These are phyloP conservation scores for Fereydounia khargensis DNA, from an alignment of 1,284 basidiomycete genomes.

Conservation along the genomic window DNA sequence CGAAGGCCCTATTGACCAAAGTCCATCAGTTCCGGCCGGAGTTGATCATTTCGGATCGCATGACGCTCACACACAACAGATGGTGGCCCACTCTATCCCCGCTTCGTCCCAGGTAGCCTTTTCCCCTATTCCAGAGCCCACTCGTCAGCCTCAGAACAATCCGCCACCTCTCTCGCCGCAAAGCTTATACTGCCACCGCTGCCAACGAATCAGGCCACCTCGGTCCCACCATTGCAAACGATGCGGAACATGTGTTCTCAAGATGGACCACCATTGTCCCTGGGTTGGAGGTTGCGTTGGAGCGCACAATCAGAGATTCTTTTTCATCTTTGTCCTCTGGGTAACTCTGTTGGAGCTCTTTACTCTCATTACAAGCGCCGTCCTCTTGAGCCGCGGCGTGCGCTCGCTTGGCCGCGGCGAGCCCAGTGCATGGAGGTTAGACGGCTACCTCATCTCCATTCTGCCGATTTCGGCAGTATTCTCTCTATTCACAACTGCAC, in stretches of 20 bases:
- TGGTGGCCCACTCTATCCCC: too few species aligned
- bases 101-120: too few species aligned
- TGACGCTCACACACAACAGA: too few species aligned
- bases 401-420: conserved; percentile 23
- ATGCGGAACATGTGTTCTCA: conserved; percentile 71
- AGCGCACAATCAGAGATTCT: conserved; percentile 76
- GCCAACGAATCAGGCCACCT: conserved; percentile 66
- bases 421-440: conserved; percentile 58
- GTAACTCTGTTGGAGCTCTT: conserved; percentile 65
- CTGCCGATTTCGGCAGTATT: conserved; percentile 68
- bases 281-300: conserved; percentile 81
- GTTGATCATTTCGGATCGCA: too few species aligned
- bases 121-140: too few species aligned
- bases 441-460: conserved; percentile 68
- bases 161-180: conserved; percentile 17
- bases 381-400: conserved; percentile 46
- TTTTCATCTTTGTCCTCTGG: conserved; percentile 70
- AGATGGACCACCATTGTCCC: conserved; percentile 70
- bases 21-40: too few species aligned
- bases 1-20: too few species aligned
- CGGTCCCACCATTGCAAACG: conserved; percentile 73
- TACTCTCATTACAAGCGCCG: conserved; percentile 62
- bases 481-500: conserved; percentile 66
- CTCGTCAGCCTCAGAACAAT: conserved; percentile 6
- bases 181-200: conserved; percentile 50